Base-by-base conservation (phyloP, 352 stramenopile species). In the Aphanomyces invadans region DNA sequence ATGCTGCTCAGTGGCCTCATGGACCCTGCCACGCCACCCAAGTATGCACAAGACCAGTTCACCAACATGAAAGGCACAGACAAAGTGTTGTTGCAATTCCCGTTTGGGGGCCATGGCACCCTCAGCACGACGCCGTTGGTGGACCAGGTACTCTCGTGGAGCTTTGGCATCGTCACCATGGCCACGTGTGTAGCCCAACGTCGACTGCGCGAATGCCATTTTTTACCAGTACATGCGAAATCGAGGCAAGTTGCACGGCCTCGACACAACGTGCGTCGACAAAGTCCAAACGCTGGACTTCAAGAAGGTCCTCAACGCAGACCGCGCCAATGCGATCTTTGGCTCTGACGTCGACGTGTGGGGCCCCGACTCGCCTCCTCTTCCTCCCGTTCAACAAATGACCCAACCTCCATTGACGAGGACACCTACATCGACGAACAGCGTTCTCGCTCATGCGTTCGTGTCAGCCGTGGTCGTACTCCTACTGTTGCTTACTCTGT, bases 1-100 rank as follows among this genome's bases (percentile, higher is more conserved):
- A 11, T 83, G 32, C 29, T 80, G 26, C 39, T 80, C 49, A 78
- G 69, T 42, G 71, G 75, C 15, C 57, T 49, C 0, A 28, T 79
- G 49, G 75, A 81, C 60, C 70, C 73, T 42, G 46, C 68, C 52
- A 81, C 73, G 4, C 73, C 71, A 0, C 68, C 68, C 64, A 74
- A 81, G 48, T 81, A 76, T 68, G 76, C 71, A 19, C 46, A 63
- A 29, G 39, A 72, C 23, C 69, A 79, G 42, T 75, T 69, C 59
- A 62, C 62, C 0, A 54, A 69, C 4, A 64, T 77, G 19, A 33
- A 57, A 26, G 60, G 73, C 1, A 59, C 70, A 1, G 70, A 69
- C 45, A 82, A 82, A 33, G 71, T 80, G 65, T 62, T 82, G 3
- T 36, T 83, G 11, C 64, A 77, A 33, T 84, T 80, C 46, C 73